Evolutionary conservation across 2,329 filamentous ascomycete genomes (phyloP), one percentile per base, ranked within the genome.

Genomic region (Colletotrichum tamarilloi): DNA sequence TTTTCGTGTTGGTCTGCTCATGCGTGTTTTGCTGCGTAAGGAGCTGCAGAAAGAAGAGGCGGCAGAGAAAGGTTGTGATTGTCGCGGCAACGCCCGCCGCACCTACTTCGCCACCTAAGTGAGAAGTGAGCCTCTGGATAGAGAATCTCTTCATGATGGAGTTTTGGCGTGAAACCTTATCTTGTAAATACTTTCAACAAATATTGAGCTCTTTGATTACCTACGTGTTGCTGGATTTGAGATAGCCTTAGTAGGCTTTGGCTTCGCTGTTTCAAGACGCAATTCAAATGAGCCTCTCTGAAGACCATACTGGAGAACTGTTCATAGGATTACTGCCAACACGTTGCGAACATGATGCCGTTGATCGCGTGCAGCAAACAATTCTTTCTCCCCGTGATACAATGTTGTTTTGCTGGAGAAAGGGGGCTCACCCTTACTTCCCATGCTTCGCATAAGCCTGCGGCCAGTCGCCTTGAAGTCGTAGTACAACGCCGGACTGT

Each of bases 1-100:
- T 56, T 0, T 57, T 53, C 30, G 16, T 64, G 4, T 28, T 67
- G 35, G 35, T 74, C 1, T 46, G 28, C 24, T 71, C 63, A 24
- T 75, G 70, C 19, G 28, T 75, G 2, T 67, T 58, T 52, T 75
- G 73, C 32, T 71, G 73, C 26, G 30, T 74, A n/a, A 38, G 58
- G 28, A 67, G n/a, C 0, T 68, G 64, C 30, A 66, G n/a, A 7
- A 73, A 28, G 60, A 73, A 67, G 5, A 73, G 52, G 2, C 62
- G 60, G 49, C 56, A 59, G 26, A 58, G 35, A 38, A 62, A 32
- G 42, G 72, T 60, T 7, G n/a, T 9, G 16, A 52, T 53, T 26
- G 57, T 67, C 1, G 57, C 56, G 16, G 26, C 42, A 22, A 49
- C 42, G 42, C 4, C 4, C 42, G 19, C 4, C 42, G 42, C 42